Evolutionary conservation across 2,329 filamentous ascomycete species (phyloP).

Genomic region (Mycosphaerella sp.): DNA sequence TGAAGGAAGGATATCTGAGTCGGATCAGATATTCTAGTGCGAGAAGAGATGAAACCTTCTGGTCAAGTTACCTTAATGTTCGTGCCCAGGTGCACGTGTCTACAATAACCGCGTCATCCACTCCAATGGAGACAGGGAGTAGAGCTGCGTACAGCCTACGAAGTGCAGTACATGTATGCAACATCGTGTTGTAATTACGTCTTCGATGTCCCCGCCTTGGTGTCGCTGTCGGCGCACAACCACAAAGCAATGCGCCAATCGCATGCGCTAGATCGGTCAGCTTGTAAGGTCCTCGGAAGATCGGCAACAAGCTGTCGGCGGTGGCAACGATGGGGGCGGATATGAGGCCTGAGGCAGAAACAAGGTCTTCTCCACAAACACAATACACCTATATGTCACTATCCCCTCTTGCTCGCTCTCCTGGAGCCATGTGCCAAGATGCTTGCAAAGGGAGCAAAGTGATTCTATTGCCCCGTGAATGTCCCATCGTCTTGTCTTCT

Average conservation of each 20-base stretch:
- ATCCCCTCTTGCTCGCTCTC: too few relatives aligned
- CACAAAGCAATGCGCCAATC: slow-evolving; percentile 4
- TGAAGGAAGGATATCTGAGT: background rate
- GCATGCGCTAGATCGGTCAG: slow-evolving; percentile 7
- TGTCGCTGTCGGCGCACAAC: slow-evolving; percentile 2
- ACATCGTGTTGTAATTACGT: slow-evolving; percentile 9
- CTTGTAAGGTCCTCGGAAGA: background rate
- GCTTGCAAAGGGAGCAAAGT: too few relatives aligned
- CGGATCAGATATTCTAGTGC: slow-evolving; percentile 8
- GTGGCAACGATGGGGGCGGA: too few relatives aligned
- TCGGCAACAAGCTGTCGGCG: slow-evolving; percentile 1
- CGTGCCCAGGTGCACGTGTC: background rate
- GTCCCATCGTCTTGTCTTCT: background rate
- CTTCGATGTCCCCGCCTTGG: slow-evolving; percentile 11
- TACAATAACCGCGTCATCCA: slow-evolving; percentile 1
- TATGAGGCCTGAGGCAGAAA: too few relatives aligned
- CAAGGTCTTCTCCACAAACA: too few relatives aligned
- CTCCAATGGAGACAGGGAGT: background rate
- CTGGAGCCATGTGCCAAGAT: too few relatives aligned
- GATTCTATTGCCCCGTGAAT: background rate
- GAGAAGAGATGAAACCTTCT: background rate
- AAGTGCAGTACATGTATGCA: too few relatives aligned
- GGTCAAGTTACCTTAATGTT: background rate
- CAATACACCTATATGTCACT: too few relatives aligned
- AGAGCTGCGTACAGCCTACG: background rate